Base-by-base conservation (phyloP, 2,329 filamentous ascomycete species). In the Aureobasidium uvarum region DNA sequence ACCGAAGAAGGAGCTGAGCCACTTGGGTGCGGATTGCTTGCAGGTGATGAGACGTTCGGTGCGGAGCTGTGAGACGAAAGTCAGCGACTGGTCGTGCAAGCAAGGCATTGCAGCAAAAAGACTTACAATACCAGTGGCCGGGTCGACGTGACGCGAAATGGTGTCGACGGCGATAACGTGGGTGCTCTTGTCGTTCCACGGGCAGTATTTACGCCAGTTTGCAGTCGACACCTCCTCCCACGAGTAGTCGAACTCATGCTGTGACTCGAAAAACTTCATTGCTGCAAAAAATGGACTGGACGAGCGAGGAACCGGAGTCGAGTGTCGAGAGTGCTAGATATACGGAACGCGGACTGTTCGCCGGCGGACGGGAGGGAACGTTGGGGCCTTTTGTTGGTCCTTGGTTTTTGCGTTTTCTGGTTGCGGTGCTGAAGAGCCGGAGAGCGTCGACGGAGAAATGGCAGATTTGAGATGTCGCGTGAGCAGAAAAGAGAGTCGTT, bases 121-220 rank as follows among this genome's bases (percentile, higher is more conserved):
- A 80, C 85, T 79, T 78, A 88, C 86, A 72, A 91, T 89, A 72
- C 88, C 86, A 46, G 87, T 89, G 14, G 74, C 72, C 7, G 85
- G 77, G 73, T 90, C 87, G 45, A 91, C 81, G 11, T 77, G 77
- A 69, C 95, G 90, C 62, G 87, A 89, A 72, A 99, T 80, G 16
- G 94, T 98, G 81, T 99, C 95, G 74, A 98, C 95, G 70, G 92
- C 93, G 70, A 96, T 87, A 70, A 99, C 95, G 78, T 99, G 95
- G 46, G 92, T 91, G n/a, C 91, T 93, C 81, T 96, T 95, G 78
- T 97, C 90, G 82, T 99, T 99, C 94, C 95, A 98, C 23, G 94
- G 94, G 74, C 92, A 96, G 81, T 99, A 99, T 79, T 99, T 99
- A 72, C 88, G 89, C 95, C 95, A 99, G 84, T 99, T 99, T 76